Evolutionary conservation across 2,329 filamentous ascomycete genomes (phyloP).

Genomic region (Phoma sp.): DNA sequence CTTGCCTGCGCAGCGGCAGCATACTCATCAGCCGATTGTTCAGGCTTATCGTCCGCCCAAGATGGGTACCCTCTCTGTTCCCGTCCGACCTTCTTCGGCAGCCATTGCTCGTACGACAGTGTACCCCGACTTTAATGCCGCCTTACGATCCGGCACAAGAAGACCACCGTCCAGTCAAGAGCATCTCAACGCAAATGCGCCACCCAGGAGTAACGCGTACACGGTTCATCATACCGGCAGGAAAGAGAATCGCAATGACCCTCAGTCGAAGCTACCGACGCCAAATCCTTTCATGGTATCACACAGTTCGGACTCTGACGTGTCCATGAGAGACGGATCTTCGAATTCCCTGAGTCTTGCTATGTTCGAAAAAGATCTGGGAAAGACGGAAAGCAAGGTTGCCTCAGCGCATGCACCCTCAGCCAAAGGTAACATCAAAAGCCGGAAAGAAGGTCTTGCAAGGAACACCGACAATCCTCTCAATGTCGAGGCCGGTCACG

Average conservation of each 20-base stretch:
- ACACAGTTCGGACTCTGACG: slow-evolving; percentile 24
- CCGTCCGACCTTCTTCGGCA: slow-evolving; percentile 32
- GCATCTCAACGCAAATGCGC: background rate
- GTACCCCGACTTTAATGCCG: slow-evolving; percentile 27
- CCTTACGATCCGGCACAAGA: slow-evolving; percentile 18
- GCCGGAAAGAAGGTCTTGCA: slow-evolving; percentile 36
- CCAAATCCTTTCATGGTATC: slow-evolving; percentile 30
- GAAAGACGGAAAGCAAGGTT: slow-evolving; percentile 15
- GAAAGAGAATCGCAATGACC: slow-evolving; percentile 31
- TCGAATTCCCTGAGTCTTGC: slow-evolving; percentile 26
- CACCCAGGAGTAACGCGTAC: slow-evolving; percentile 5
- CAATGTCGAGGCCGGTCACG: slow-evolving; percentile 22
- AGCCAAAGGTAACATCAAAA: slow-evolving; percentile 24
- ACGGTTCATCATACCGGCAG: slow-evolving; percentile 15
- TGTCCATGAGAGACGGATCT: slow-evolving; percentile 31
- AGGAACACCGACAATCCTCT: background rate
- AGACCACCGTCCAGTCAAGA: slow-evolving; percentile 19
- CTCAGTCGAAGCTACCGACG: slow-evolving; percentile 19
- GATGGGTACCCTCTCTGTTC: slow-evolving; percentile 21
- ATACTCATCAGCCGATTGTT: slow-evolving; percentile 5
- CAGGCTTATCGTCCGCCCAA: slow-evolving; percentile 25
- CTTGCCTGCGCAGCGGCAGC: background rate
- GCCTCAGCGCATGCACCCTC: slow-evolving; percentile 28
- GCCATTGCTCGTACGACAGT: slow-evolving; percentile 35
- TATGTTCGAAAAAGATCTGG: slow-evolving; percentile 14